phyloP scores from a whole-genome alignment of 1,284 basidiomycete species.

The Cutaneotrichosporon sp. region DNA sequence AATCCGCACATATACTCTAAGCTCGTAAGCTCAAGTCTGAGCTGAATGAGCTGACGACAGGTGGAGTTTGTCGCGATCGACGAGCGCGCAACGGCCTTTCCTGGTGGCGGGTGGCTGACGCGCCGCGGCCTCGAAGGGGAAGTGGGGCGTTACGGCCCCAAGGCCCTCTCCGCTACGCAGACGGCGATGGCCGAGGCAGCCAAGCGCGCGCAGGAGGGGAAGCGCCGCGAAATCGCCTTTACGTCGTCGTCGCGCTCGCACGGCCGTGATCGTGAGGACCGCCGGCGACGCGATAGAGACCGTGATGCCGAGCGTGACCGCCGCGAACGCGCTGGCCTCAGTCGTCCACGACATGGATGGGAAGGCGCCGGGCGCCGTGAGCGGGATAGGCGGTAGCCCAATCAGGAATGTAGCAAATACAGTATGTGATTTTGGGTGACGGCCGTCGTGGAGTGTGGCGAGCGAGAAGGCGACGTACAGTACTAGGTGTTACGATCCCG shows the following conservation, averaged over 20 bases:
- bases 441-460: no score
- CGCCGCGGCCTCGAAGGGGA: conserved; percentile 25
- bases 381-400: not conserved
- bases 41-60: conserved; percentile 16
- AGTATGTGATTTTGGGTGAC: no score
- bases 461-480: no score
- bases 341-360: not conserved
- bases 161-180: conserved; percentile 50
- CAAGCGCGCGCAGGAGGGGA: conserved; percentile 53
- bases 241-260: conserved; percentile 27
- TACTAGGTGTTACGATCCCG: no score
- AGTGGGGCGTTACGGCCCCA: conserved; percentile 27
- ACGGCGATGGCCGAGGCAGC: conserved; percentile 59
- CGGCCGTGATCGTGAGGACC: conserved; percentile 16
- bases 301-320: not conserved
- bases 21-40: conserved; percentile 49
- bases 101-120: conserved; percentile 46
- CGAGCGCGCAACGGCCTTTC: conserved; percentile 76
- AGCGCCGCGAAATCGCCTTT: conserved; percentile 59
- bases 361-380: conserved; percentile 1
- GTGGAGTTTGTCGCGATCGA: conserved; percentile 87
- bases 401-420: no score
- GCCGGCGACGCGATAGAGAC: conserved; percentile 14
- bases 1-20: conserved; percentile 92
- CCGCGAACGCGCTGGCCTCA: conserved; percentile 2